Evolutionary conservation across 2,329 filamentous ascomycete species (phyloP).

Genomic region (Leptographium radiaticola): DNA sequence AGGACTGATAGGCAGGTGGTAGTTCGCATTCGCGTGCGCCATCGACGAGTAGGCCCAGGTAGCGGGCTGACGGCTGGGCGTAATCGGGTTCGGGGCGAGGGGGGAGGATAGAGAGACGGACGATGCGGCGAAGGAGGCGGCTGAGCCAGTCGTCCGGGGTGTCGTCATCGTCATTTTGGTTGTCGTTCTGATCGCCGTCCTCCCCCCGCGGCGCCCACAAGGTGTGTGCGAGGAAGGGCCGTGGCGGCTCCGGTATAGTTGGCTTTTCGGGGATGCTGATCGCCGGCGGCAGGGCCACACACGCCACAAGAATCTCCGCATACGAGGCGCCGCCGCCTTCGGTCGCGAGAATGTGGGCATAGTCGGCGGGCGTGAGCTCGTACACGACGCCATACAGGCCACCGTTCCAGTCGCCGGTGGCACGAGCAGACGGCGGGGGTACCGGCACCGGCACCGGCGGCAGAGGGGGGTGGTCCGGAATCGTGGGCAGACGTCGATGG

Average conservation of each 20-base stretch:
- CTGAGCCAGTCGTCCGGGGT: slow-evolving; percentile 21
- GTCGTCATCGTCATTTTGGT: slow-evolving; percentile 6
- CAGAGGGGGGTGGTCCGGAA: slow-evolving; percentile 19
- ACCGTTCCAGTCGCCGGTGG: slow-evolving; percentile 52
- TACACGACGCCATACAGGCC: slow-evolving; percentile 89
- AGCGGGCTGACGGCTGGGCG: slow-evolving; percentile 72
- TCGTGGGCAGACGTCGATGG: slow-evolving; percentile 40
- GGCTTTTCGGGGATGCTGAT: slow-evolving; percentile 52
- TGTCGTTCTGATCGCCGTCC: slow-evolving; percentile 13
- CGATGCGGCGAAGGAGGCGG: slow-evolving; percentile 13
- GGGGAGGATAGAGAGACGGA: slow-evolving; percentile 29
- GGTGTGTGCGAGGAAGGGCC: slow-evolving; percentile 71
- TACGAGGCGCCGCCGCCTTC: slow-evolving; percentile 85
- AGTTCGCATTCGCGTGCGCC: slow-evolving; percentile 73
- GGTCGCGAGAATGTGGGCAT: slow-evolving; percentile 72
- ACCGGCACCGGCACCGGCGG: slow-evolving; percentile 8
- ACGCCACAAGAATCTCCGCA: slow-evolving; percentile 68
- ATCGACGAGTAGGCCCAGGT: slow-evolving; percentile 65
- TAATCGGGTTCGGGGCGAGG: slow-evolving; percentile 54
- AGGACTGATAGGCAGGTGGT: slow-evolving; percentile 63
- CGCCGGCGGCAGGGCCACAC: slow-evolving; percentile 49
- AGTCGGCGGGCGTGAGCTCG: slow-evolving; percentile 77
- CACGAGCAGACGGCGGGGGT: not conserved
- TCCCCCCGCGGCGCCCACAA: slow-evolving; percentile 55
- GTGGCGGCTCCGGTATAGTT: slow-evolving; percentile 38